Conservation (phyloP, 1,284 basidiomycete species). For the Anthracocystis setariae region DNA sequence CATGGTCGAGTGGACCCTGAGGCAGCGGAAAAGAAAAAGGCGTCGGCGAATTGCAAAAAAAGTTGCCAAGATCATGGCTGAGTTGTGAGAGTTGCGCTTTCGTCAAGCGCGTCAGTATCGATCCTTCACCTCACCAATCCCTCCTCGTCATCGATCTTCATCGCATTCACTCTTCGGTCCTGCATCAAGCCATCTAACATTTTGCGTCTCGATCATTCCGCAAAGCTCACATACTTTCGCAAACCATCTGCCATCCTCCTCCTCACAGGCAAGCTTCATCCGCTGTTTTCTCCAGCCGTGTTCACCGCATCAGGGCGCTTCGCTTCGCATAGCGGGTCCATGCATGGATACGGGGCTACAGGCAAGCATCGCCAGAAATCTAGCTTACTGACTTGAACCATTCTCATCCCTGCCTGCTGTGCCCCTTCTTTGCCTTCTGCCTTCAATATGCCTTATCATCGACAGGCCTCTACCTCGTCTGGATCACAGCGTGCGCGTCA, state of each 20-base stretch:
- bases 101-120: conserved; percentile 1
- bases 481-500: conserved; percentile 6
- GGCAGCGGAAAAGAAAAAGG: too few species aligned
- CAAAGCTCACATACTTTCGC: too few species aligned
- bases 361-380: background rate
- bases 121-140: background rate
- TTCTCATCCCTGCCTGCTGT: conserved; percentile 5
- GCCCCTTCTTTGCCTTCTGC: background rate
- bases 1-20: too few species aligned
- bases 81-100: background rate
- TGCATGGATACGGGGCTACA: background rate
- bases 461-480: conserved; percentile 14
- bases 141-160: conserved; percentile 7
- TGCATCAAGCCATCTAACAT: background rate
- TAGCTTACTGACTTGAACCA: conserved; percentile 16
- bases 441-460: conserved; percentile 16
- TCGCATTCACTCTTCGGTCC: background rate
- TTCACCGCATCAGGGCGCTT: background rate
- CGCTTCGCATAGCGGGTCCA: background rate
- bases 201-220: background rate
- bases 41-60: background rate
- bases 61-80: background rate
- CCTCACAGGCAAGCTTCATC: conserved; percentile 2
- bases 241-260: too few species aligned
- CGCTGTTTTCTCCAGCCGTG: background rate